These are phyloP conservation scores for Xylaria nigripes DNA, from an alignment of 495 filamentous ascomycete species.

Conservation along the genomic window DNA sequence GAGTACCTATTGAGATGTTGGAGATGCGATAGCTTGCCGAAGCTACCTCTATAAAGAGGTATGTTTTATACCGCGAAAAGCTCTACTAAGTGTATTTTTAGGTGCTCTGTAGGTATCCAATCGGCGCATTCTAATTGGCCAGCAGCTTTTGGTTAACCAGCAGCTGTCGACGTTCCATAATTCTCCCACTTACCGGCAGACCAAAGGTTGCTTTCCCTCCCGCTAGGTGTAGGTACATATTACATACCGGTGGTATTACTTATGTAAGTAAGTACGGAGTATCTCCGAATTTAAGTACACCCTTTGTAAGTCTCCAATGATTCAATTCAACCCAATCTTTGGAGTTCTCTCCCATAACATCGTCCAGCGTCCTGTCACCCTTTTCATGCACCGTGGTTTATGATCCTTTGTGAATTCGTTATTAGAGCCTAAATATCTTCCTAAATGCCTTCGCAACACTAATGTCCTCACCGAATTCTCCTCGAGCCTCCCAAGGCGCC, in stretches of 20 bases:
- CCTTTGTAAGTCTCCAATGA: not conserved
- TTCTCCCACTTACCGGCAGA: too few species aligned
- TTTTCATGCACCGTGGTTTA: not conserved
- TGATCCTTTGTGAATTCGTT: not conserved
- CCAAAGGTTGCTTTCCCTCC: too few species aligned
- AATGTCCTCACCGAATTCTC: slow-evolving; percentile 14
- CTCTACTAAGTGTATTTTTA: too few species aligned
- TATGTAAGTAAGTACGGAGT: too few species aligned
- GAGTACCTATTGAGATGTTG: too few species aligned
- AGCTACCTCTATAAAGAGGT: too few species aligned
- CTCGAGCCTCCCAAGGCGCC: slow-evolving; percentile 21
- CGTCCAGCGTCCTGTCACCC: not conserved
- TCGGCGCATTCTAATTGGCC: not conserved
- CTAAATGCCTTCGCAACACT: not conserved
- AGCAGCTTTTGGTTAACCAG: not conserved
- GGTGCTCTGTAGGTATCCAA: too few species aligned
- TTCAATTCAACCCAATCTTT: not conserved
- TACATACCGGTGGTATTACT: too few species aligned
- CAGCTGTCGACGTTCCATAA: slow-evolving; percentile 4
- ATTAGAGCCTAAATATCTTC: not conserved
- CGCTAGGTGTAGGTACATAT: too few species aligned
- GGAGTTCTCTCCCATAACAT: slow-evolving; percentile 1
- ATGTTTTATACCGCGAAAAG: too few species aligned
- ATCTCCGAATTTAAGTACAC: too few species aligned
- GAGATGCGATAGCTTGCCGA: too few species aligned